phyloP scores from a whole-genome alignment of 2,329 filamentous ascomycete species.

The Cercospora sp. region DNA sequence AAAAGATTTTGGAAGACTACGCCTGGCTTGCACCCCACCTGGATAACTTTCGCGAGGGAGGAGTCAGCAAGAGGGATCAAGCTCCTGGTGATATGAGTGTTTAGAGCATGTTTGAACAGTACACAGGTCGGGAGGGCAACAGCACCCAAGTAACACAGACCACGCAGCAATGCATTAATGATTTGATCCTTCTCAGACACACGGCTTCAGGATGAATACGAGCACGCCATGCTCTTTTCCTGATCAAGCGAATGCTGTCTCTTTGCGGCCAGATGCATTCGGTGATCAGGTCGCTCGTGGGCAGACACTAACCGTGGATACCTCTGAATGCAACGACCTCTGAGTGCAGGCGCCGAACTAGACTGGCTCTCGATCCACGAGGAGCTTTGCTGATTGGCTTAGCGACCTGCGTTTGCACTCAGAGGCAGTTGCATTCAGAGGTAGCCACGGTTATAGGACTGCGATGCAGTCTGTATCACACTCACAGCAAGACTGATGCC shows the following conservation, averaged over 20 bases:
- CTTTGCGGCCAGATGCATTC: background rate
- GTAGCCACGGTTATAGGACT: background rate
- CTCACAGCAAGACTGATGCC: background rate
- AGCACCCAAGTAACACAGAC: background rate
- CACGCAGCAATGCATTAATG: conserved; percentile 6
- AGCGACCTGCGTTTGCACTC: no score
- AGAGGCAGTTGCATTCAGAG: no score
- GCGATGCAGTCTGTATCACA: background rate
- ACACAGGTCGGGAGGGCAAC: conserved; percentile 6
- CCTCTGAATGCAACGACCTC: no score
- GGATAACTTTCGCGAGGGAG: conserved; percentile 4
- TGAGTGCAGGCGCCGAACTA: no score
- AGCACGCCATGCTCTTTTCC: background rate
- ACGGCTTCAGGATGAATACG: background rate
- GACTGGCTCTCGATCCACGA: no score
- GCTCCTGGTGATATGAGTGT: background rate
- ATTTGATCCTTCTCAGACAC: background rate
- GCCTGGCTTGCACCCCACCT: conserved; percentile 1
- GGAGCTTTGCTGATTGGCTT: no score
- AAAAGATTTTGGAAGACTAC: conserved; percentile 12
- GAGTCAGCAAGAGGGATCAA: conserved; percentile 8
- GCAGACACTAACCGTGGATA: background rate
- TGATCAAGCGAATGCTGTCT: background rate
- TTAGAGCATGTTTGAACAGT: background rate
- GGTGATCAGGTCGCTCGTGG: background rate